Evolutionary conservation across 2,329 filamentous ascomycete genomes (phyloP).

Genomic region (Alternaria brassicae): DNA sequence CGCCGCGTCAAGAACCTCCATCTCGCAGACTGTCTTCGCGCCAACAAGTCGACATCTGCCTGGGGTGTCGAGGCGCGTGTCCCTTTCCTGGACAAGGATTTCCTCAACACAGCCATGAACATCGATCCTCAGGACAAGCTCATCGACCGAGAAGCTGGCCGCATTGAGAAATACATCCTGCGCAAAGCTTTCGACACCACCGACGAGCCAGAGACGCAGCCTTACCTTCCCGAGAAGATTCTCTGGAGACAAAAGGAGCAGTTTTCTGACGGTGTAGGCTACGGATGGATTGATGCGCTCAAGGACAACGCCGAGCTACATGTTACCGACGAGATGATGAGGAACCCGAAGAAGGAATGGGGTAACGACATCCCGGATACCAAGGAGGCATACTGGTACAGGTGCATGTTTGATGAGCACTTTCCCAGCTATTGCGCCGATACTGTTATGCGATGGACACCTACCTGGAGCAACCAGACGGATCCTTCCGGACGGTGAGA

Average conservation of each 20-base stretch:
- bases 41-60: slow-evolving; percentile 98
- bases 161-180: slow-evolving; percentile 96
- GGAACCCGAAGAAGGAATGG: slow-evolving; percentile 97
- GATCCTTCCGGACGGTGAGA: slow-evolving; percentile 89
- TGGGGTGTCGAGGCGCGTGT: slow-evolving; percentile 98
- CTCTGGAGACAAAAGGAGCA: slow-evolving; percentile 99
- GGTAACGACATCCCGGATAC: slow-evolving; percentile 89
- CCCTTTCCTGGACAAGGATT: slow-evolving; percentile 96
- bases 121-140: slow-evolving; percentile 95
- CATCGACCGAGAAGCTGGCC: slow-evolving; percentile 75
- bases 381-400: slow-evolving; percentile 99
- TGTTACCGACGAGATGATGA: slow-evolving; percentile 98
- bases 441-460: slow-evolving; percentile 95
- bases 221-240: slow-evolving; percentile 95
- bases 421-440: slow-evolving; percentile 91
- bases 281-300: slow-evolving; percentile 97
- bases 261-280: slow-evolving; percentile 97
- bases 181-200: slow-evolving; percentile 96
- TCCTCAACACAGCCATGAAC: slow-evolving; percentile 91
- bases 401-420: slow-evolving; percentile 98
- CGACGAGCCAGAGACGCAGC: slow-evolving; percentile 78
- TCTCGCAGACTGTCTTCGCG: slow-evolving; percentile 91
- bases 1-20: slow-evolving; percentile 96
- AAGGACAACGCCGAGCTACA: slow-evolving; percentile 92
- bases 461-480: slow-evolving; percentile 95